Conservation (phyloP, 352 stramenopile genomes). For the Globisporangium yorkense region DNA sequence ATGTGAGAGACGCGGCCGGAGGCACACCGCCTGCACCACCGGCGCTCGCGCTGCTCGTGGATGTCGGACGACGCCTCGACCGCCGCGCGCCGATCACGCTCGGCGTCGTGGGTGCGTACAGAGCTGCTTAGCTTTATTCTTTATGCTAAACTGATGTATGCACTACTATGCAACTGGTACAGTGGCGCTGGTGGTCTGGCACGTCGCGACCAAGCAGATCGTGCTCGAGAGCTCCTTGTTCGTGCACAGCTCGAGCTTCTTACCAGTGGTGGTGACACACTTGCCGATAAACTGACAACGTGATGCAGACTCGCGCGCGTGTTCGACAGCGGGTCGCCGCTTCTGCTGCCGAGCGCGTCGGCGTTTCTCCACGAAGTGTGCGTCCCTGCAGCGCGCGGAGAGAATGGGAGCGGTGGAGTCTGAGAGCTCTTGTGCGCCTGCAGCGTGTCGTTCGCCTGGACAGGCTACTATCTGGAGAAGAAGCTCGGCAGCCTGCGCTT, state of each 20-base stretch:
- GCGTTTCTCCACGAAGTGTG: constrained; percentile 13
- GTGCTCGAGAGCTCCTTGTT: constrained; percentile 5
- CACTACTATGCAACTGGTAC: background rate
- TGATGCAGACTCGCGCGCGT: constrained; percentile 1
- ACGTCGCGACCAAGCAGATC: constrained; percentile 13
- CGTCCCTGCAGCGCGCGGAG: background rate
- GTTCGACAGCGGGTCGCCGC: background rate
- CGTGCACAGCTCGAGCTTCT: background rate
- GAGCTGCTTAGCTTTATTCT: no score
- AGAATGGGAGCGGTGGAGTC: no score
- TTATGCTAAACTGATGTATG: background rate
- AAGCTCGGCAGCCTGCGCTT: constrained; percentile 20
- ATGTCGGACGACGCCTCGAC: constrained; percentile 10
- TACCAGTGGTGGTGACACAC: background rate
- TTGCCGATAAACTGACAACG: background rate
- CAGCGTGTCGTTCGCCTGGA: constrained; percentile 23
- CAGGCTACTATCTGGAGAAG: constrained; percentile 21
- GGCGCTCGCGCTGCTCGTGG: constrained; percentile 9
- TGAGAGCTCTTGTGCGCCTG: background rate
- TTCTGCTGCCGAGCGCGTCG: constrained; percentile 3
- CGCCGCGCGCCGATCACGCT: constrained; percentile 12
- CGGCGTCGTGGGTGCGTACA: constrained; percentile 5
- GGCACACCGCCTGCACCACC: background rate
- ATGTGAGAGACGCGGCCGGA: background rate
- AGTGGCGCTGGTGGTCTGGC: constrained; percentile 10